Percentiles rank a stretch among this genome's conserved stretches.
Evolutionary conservation across 106 monocot species (phyloP).

Genomic region (Cymbidium sinense): DNA sequence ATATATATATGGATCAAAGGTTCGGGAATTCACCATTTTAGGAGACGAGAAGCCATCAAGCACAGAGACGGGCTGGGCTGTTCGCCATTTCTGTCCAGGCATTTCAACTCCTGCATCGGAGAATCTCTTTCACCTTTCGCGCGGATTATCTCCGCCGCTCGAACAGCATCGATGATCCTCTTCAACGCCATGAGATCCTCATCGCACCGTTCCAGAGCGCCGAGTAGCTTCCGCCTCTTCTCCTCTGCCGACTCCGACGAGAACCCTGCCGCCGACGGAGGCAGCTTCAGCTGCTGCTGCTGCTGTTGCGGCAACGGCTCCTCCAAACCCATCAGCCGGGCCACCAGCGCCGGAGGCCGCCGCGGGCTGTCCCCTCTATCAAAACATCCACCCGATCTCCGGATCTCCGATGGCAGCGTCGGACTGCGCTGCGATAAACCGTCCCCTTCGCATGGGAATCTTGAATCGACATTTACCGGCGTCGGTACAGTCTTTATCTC

Average conservation of each 20-base stretch:
- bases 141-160: constrained; percentile 1
- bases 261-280: too few species aligned
- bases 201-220: constrained; percentile 5
- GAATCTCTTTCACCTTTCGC: neutral
- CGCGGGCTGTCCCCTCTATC: neutral
- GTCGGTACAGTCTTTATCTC: neutral
- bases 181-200: constrained; percentile 6
- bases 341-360: neutral
- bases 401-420: neutral
- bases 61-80: constrained; percentile 9
- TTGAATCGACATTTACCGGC: neutral
- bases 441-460: neutral
- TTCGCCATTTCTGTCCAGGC: neutral
- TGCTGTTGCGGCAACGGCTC: neutral
- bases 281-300: too few species aligned
- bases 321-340: constrained; percentile 5
- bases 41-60: neutral
- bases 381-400: neutral
- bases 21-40: constrained; percentile 2
- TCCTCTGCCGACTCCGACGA: neutral
- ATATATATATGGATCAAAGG: neutral
- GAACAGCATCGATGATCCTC: constrained; percentile 7
- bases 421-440: neutral
- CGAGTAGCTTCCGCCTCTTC: constrained; percentile 2
- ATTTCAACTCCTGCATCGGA: neutral